Percentiles rank a stretch among this genome's conserved stretches.
Conservation (phyloP, 2,329 filamentous ascomycete genomes). For the Grosmannia penicillata region DNA sequence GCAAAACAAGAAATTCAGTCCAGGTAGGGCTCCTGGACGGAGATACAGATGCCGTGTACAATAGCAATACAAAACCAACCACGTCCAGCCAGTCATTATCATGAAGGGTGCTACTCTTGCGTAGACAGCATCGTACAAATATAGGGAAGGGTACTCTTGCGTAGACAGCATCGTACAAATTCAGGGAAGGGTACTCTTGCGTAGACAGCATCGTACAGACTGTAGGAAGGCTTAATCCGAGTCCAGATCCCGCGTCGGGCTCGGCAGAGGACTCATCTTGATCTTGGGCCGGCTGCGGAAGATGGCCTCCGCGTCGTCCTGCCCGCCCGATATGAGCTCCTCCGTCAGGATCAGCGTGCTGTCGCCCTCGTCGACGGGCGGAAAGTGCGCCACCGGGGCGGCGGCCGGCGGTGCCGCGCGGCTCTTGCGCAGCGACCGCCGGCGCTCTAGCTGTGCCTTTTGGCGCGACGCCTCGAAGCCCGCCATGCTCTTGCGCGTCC, state of each 20-base stretch:
- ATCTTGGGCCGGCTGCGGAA: conserved; percentile 77
- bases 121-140: too few species aligned
- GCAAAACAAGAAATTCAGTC: too few species aligned
- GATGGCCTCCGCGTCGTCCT: conserved; percentile 67
- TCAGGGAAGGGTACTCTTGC: too few species aligned
- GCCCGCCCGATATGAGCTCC: conserved; percentile 45
- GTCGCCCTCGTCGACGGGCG: conserved; percentile 27
- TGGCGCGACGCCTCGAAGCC: conserved; percentile 46
- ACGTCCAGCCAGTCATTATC: too few species aligned
- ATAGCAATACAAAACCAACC: too few species aligned
- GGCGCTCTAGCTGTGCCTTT: conserved; percentile 43
- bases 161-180: too few species aligned
- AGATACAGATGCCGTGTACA: too few species aligned
- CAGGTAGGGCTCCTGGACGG: too few species aligned
- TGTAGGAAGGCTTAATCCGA: too few species aligned
- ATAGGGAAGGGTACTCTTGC: too few species aligned
- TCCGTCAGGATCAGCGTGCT: conserved; percentile 42
- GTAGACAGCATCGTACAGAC: too few species aligned
- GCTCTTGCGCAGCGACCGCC: conserved; percentile 30
- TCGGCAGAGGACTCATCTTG: conserved; percentile 54
- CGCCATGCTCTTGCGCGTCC: conserved; percentile 47
- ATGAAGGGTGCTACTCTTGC: too few species aligned
- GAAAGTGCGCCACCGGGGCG: conserved; percentile 26
- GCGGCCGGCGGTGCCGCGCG: background rate
- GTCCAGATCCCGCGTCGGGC: conserved; percentile 19